Evolutionary conservation across 169 alveolate genomes (phyloP).

Genomic region (Sarcocystis neurona): DNA sequence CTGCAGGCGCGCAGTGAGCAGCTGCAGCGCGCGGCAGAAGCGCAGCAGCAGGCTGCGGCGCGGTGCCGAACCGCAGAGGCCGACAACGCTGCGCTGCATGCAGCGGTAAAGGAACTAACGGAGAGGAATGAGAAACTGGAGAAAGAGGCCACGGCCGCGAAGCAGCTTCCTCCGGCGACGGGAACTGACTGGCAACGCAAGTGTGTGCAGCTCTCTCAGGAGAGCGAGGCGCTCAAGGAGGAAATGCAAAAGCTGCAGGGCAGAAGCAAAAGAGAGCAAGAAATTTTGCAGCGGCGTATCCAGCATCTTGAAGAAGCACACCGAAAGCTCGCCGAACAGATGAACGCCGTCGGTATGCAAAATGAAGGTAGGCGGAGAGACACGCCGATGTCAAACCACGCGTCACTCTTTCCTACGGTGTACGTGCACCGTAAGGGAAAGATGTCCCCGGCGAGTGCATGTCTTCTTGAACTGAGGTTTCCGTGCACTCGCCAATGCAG

Average conservation of each 20-base stretch:
- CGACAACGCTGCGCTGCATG: not conserved
- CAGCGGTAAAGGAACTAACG: not conserved
- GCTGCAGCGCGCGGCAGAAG: no score
- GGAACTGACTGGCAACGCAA: not conserved
- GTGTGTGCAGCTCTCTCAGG: not conserved
- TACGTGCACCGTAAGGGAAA: no score
- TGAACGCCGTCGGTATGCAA: no score
- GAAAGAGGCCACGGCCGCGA: not conserved
- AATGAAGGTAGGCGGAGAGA: no score
- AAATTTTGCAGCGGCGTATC: not conserved
- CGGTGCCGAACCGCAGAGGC: no score
- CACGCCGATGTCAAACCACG: no score
- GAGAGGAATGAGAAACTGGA: slow-evolving; percentile 3
- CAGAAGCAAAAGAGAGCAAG: not conserved
- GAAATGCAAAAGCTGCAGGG: not conserved
- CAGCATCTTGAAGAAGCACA: not conserved
- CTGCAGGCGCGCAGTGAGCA: no score
- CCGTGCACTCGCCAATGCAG: no score
- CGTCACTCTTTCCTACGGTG: no score
- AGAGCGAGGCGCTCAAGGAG: not conserved
- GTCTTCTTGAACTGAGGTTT: no score
- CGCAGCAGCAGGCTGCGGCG: no score
- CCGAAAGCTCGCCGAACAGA: not conserved
- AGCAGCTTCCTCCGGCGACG: not conserved
- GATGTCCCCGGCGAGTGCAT: no score